Percentiles rank a stretch among this genome's conserved stretches.
phyloP scores from a whole-genome alignment of 371 early-diverging fungal species.

The Rhizopus microsporus region DNA sequence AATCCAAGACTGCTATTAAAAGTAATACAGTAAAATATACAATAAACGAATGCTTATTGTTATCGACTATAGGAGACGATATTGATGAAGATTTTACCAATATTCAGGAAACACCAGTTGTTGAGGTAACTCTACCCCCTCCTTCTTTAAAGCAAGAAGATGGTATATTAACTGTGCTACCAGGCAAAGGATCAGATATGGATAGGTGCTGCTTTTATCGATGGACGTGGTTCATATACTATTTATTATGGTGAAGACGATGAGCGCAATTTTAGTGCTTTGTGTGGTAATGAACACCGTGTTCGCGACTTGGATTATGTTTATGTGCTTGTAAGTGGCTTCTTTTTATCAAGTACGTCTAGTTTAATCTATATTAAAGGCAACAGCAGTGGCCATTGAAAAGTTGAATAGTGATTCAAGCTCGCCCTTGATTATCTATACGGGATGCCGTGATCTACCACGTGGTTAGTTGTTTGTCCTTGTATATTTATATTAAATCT shows the following conservation, averaged over 20 bases:
- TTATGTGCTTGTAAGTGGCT: conserved; percentile 13
- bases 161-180: no score
- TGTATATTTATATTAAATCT: not conserved
- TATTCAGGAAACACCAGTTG: no score
- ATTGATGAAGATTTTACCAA: no score
- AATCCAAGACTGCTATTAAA: not conserved
- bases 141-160: not conserved
- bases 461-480: conserved; percentile 11
- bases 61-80: no score
- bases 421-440: conserved; percentile 11
- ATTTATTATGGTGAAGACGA: conserved; percentile 19
- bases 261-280: conserved; percentile 11
- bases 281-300: not conserved
- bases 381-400: conserved; percentile 5
- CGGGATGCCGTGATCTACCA: conserved; percentile 19
- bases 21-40: not conserved
- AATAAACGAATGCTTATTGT: no score
- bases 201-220: conserved; percentile 18
- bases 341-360: not conserved
- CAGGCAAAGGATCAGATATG: conserved; percentile 11
- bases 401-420: not conserved
- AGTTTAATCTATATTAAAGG: conserved; percentile 12
- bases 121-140: not conserved
- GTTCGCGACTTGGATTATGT: conserved; percentile 19
- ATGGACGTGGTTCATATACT: conserved; percentile 13